phyloP scores from a whole-genome alignment of 2,329 filamentous ascomycete species.

The Fusarium dimerum region DNA sequence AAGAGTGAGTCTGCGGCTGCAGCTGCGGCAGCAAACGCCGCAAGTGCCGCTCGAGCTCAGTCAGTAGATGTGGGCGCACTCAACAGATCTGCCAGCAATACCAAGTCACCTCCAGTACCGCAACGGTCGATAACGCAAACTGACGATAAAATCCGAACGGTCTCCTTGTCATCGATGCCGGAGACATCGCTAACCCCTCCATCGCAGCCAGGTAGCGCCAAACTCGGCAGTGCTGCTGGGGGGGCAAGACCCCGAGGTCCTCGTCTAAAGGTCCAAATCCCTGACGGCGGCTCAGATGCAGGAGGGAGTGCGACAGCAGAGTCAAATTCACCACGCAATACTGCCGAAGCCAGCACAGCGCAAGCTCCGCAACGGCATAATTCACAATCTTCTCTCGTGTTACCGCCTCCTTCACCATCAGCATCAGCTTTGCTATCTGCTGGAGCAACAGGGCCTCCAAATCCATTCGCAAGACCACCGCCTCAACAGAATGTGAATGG shows the following conservation, averaged over 20 bases:
- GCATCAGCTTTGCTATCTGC: constrained; percentile 84
- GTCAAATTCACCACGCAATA: constrained; percentile 64
- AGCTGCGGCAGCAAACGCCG: constrained; percentile 29
- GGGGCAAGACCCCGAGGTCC: constrained; percentile 75
- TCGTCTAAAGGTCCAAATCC: constrained; percentile 90
- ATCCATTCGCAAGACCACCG: constrained; percentile 88
- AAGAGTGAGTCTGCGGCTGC: constrained; percentile 39
- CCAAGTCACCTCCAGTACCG: constrained; percentile 58
- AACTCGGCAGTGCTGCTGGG: constrained; percentile 53
- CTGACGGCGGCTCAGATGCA: constrained; percentile 80
- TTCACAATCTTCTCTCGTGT: constrained; percentile 69
- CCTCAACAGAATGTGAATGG: constrained; percentile 65
- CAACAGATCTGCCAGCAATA: constrained; percentile 47
- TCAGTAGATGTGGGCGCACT: constrained; percentile 64
- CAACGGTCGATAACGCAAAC: constrained; percentile 51
- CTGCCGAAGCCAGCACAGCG: constrained; percentile 54
- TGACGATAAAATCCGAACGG: constrained; percentile 47
- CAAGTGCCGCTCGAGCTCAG: constrained; percentile 51
- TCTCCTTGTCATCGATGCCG: constrained; percentile 62
- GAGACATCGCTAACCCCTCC: constrained; percentile 69
- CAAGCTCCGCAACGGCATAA: constrained; percentile 54
- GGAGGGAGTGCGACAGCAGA: constrained; percentile 70
- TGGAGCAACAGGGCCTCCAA: constrained; percentile 87
- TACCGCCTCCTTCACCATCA: constrained; percentile 91
- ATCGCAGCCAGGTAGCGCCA: constrained; percentile 75